Percentiles rank a stretch among this genome's conserved stretches.
Evolutionary conservation across 805 yeast species (phyloP).

Genomic region (Lipomyces sp.): DNA sequence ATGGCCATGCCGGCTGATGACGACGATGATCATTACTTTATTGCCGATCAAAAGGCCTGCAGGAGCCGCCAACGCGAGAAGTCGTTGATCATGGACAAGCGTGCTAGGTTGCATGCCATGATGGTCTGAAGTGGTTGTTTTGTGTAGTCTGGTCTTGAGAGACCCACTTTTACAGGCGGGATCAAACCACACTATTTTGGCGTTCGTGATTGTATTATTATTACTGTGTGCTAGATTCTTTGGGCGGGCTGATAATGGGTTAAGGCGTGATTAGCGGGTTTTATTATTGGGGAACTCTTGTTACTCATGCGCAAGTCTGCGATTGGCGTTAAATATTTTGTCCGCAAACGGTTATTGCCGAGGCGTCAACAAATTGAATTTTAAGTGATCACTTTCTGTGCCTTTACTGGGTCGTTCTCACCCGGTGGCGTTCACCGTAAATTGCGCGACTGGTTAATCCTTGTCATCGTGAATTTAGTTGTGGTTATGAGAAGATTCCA

Average conservation of each 20-base stretch:
- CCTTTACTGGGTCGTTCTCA: background rate
- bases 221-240: background rate
- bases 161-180: background rate
- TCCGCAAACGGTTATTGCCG: background rate
- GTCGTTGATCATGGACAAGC: conserved; percentile 13
- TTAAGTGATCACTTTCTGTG: background rate
- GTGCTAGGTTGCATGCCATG: conserved; percentile 23
- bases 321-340: background rate
- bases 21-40: conserved; percentile 14
- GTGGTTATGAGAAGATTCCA: background rate
- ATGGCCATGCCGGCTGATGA: conserved; percentile 11
- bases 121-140: conserved; percentile 6
- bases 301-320: background rate
- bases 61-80: conserved; percentile 24
- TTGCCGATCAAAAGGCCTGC: conserved; percentile 16
- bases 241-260: conserved; percentile 2
- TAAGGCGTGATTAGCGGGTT: conserved; percentile 1
- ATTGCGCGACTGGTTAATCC: background rate
- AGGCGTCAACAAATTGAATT: background rate
- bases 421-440: background rate
- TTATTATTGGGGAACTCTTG: background rate
- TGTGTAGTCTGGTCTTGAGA: too few species aligned
- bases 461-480: background rate
- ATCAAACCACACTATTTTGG: background rate
- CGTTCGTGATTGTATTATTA: background rate